These are phyloP conservation scores for Fistulina hepatica DNA, from an alignment of 1,284 basidiomycete genomes.

Conservation along the genomic window DNA sequence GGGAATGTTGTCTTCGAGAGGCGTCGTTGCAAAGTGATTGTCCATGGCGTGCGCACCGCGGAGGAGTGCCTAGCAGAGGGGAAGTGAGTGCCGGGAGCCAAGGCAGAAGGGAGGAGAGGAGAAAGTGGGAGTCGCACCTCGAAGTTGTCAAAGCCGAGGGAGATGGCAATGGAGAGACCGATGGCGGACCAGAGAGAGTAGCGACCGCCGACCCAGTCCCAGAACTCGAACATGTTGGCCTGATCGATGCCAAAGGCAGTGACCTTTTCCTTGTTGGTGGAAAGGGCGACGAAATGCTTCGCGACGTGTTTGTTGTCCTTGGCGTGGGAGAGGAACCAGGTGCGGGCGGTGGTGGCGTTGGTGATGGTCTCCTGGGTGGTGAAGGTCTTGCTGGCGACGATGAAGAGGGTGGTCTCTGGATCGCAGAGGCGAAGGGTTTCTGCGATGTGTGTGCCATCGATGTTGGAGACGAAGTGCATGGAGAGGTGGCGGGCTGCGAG, in stretches of 20 bases:
- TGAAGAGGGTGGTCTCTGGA: constrained; percentile 93
- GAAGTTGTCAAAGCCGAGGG: constrained; percentile 93
- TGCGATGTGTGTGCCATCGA: constrained; percentile 95
- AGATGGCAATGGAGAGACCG: constrained; percentile 87
- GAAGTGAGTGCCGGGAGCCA: no score
- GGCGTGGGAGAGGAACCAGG: constrained; percentile 86
- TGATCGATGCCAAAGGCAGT: constrained; percentile 90
- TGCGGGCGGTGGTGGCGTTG: constrained; percentile 87
- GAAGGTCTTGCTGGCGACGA: constrained; percentile 97
- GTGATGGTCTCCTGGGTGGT: constrained; percentile 99
- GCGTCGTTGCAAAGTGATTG: constrained; percentile 85
- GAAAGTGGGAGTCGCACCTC: no score
- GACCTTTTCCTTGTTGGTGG: constrained; percentile 92
- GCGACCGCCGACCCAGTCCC: constrained; percentile 99
- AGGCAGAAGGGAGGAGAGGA: no score
- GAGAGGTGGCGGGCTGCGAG: constrained; percentile 87
- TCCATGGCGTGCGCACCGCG: constrained; percentile 97
- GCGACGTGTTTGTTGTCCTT: constrained; percentile 88
- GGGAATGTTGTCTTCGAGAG: constrained; percentile 86
- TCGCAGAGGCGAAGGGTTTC: constrained; percentile 79
- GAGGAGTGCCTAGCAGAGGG: no score
- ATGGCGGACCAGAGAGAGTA: constrained; percentile 99
- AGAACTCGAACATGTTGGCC: constrained; percentile 99
- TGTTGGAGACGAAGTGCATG: constrained; percentile 92
- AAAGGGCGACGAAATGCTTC: constrained; percentile 98